Evolutionary conservation across 2,329 filamentous ascomycete species (phyloP).

Genomic region (Chalaropsis ovoidea): DNA sequence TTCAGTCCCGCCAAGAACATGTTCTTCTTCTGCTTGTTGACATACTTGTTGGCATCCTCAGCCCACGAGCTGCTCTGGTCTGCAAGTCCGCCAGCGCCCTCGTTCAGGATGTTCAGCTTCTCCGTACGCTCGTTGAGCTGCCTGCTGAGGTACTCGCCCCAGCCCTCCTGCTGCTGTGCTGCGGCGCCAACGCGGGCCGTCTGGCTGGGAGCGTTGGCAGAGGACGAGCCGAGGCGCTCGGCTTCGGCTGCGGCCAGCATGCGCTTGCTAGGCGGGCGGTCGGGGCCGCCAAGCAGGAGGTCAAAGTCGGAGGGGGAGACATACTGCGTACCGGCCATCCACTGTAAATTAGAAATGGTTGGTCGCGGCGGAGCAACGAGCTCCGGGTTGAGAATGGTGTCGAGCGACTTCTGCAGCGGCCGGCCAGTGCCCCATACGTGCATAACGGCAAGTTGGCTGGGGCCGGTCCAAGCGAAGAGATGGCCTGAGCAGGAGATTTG

Average conservation of each 20-base stretch:
- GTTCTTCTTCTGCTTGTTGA: constrained; percentile 77
- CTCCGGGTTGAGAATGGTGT: constrained; percentile 69
- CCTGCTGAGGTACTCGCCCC: constrained; percentile 71
- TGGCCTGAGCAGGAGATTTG: constrained; percentile 69
- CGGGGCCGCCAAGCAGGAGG: constrained; percentile 76
- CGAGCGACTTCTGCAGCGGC: constrained; percentile 51
- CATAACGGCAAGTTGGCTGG: constrained; percentile 73
- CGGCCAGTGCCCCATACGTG: constrained; percentile 73
- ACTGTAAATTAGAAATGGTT: constrained; percentile 90
- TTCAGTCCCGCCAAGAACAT: constrained; percentile 61
- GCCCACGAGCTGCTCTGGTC: constrained; percentile 75
- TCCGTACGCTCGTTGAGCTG: constrained; percentile 87
- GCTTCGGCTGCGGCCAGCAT: constrained; percentile 70
- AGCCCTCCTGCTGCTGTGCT: constrained; percentile 45
- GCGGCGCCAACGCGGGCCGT: constrained; percentile 25
- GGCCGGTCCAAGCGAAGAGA: constrained; percentile 78
- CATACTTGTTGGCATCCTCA: constrained; percentile 78
- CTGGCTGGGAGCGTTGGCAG: constrained; percentile 30
- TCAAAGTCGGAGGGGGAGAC: constrained; percentile 82
- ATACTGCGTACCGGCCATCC: constrained; percentile 91
- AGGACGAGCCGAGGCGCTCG: constrained; percentile 32
- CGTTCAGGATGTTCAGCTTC: constrained; percentile 69
- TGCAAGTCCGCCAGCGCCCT: constrained; percentile 73
- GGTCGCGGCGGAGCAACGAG: constrained; percentile 66
- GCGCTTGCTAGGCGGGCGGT: constrained; percentile 76